phyloP scores from a whole-genome alignment of 306 rosid species.

The Purshia tridentata region DNA sequence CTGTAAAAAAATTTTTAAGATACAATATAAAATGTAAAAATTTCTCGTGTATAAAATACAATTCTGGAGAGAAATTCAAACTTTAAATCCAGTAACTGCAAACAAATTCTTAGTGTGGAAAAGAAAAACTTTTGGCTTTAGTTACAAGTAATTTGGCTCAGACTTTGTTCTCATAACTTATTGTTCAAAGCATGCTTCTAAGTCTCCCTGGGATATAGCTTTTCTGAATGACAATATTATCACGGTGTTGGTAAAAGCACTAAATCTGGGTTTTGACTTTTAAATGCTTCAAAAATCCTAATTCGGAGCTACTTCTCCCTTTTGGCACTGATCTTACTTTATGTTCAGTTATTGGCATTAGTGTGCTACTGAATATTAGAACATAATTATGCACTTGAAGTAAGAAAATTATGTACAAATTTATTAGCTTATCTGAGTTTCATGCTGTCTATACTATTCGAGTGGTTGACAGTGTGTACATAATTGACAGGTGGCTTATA shows the following conservation, averaged over 20 bases:
- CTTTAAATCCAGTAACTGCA: no score
- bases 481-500: constrained; percentile 80
- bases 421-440: background rate
- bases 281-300: background rate
- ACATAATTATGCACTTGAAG: background rate
- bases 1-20: background rate
- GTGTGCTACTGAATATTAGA: background rate
- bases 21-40: no score
- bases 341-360: background rate
- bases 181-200: background rate
- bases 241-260: background rate
- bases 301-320: background rate
- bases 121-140: background rate
- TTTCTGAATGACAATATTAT: background rate
- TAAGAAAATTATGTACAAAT: background rate
- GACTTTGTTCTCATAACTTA: background rate
- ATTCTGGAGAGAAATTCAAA: no score
- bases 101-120: background rate
- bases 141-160: background rate
- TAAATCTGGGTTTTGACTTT: background rate
- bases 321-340: constrained; percentile 1
- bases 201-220: background rate
- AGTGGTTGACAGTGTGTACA: constrained; percentile 4
- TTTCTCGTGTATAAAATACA: no score
- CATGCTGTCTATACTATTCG: background rate